Percentiles rank a stretch among this genome's conserved stretches.
phyloP scores from a whole-genome alignment of 805 yeast species.

The Saccharomycopsis guyanensis region DNA sequence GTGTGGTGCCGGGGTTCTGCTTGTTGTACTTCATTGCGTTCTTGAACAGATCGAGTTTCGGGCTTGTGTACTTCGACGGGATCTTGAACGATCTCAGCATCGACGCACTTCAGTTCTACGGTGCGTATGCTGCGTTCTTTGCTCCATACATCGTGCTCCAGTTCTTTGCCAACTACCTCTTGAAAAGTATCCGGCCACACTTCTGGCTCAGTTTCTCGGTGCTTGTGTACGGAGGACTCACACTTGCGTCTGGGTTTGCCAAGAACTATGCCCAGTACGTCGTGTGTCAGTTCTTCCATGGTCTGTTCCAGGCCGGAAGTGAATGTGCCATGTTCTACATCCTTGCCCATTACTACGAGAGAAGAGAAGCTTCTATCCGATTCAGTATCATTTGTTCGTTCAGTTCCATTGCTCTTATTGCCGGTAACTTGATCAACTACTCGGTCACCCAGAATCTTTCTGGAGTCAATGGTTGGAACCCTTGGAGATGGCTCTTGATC shows the following conservation, averaged over 20 bases:
- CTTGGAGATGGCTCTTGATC: conserved; percentile 48
- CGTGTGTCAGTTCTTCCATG: conserved; percentile 37
- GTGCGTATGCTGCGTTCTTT: conserved; percentile 12
- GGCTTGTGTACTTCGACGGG: conserved; percentile 3
- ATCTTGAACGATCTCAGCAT: background rate
- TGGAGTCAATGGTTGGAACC: conserved; percentile 29
- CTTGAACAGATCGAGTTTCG: conserved; percentile 9
- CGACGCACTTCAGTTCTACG: background rate
- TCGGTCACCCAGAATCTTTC: conserved; percentile 26
- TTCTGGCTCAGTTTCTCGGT: conserved; percentile 35
- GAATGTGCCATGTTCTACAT: conserved; percentile 41
- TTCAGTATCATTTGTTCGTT: conserved; percentile 27
- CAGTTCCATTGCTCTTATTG: conserved; percentile 3
- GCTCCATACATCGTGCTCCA: conserved; percentile 18
- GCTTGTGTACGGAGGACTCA: conserved; percentile 33
- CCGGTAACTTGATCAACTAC: conserved; percentile 4
- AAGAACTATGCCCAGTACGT: conserved; percentile 33
- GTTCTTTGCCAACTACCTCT: conserved; percentile 31
- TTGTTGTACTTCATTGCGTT: conserved; percentile 60
- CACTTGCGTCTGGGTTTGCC: conserved; percentile 38
- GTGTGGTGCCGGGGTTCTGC: conserved; percentile 65
- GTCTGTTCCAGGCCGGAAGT: conserved; percentile 37
- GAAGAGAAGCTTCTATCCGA: conserved; percentile 35
- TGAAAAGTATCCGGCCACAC: conserved; percentile 35
- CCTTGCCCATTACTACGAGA: conserved; percentile 35